Conservation (phyloP, 2,329 filamentous ascomycete genomes). For the Claviceps spartinae region DNA sequence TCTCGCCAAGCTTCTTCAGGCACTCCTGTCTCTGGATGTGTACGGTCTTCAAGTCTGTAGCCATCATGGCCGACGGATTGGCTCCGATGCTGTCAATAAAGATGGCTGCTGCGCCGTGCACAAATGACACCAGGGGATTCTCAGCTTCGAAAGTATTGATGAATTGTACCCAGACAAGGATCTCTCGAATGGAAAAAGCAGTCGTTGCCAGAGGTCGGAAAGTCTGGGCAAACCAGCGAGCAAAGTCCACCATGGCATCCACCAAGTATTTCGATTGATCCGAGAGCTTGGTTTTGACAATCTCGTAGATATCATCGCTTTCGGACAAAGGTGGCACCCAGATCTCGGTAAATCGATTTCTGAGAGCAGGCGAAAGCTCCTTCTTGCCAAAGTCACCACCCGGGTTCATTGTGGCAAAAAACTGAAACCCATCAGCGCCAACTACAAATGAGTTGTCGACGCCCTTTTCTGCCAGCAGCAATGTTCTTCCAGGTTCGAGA, state of each 20-base stretch:
- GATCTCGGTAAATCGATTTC: slow-evolving; percentile 96
- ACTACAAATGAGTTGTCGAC: slow-evolving; percentile 67
- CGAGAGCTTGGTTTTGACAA: slow-evolving; percentile 63
- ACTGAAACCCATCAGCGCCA: slow-evolving; percentile 73
- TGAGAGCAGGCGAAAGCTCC: slow-evolving; percentile 83
- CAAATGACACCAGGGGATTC: slow-evolving; percentile 32
- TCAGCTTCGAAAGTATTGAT: slow-evolving; percentile 52
- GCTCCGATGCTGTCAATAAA: slow-evolving; percentile 93
- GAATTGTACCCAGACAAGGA: slow-evolving; percentile 87
- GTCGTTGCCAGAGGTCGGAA: slow-evolving; percentile 66
- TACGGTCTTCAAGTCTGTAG: slow-evolving; percentile 56
- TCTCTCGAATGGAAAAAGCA: slow-evolving; percentile 79
- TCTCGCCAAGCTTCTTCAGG: slow-evolving; percentile 53
- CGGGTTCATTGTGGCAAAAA: slow-evolving; percentile 97
- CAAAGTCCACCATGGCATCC: slow-evolving; percentile 65
- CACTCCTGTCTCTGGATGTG: slow-evolving; percentile 59
- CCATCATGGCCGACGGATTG: slow-evolving; percentile 79
- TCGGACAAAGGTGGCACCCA: slow-evolving; percentile 89
- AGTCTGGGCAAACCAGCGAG: slow-evolving; percentile 78
- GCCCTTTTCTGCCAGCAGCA: slow-evolving; percentile 89
- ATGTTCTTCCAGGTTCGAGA: slow-evolving; percentile 72
- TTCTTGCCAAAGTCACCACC: slow-evolving; percentile 98
- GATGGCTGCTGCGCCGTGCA: slow-evolving; percentile 89
- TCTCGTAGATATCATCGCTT: slow-evolving; percentile 73
- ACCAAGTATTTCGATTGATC: slow-evolving; percentile 43